Evolutionary conservation across 305 asterid genomes (phyloP).

Genomic region (Fraxinus platypoda): DNA sequence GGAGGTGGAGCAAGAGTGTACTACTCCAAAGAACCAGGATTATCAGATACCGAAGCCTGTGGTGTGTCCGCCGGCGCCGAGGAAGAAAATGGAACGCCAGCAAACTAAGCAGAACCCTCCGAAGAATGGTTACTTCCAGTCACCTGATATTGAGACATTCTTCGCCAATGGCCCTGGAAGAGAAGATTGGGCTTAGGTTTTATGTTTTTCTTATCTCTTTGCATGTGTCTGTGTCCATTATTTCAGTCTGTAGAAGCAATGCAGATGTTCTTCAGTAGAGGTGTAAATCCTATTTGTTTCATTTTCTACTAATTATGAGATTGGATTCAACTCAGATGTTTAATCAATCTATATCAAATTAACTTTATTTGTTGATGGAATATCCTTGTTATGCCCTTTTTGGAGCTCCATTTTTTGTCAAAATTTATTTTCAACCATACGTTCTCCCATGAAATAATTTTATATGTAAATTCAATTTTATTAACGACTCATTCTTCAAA

Average conservation of each 20-base stretch:
- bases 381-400: too few species aligned
- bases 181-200: conserved; percentile 36
- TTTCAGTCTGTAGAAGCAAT: background rate
- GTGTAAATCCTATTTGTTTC: background rate
- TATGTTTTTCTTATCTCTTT: background rate
- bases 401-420: too few species aligned
- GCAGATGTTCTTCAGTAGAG: background rate
- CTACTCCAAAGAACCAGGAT: conserved; percentile 64
- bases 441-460: too few species aligned
- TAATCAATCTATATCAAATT: too few species aligned
- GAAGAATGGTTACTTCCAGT: conserved; percentile 47
- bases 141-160: conserved; percentile 57
- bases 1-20: conserved; percentile 59
- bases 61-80: conserved; percentile 70
- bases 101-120: conserved; percentile 33
- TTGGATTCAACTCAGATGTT: background rate
- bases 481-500: too few species aligned
- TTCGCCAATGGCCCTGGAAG: conserved; percentile 29
- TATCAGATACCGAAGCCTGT: conserved; percentile 37
- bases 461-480: too few species aligned
- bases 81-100: conserved; percentile 38
- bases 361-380: too few species aligned
- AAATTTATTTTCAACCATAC: too few species aligned
- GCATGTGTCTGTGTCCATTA: background rate
- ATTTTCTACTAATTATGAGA: background rate